A percentile compares a stretch with the other conserved stretches of the same genome.
These are phyloP conservation scores for Pyricularia grisea DNA, from an alignment of 2,329 filamentous ascomycete species.

Conservation along the genomic window DNA sequence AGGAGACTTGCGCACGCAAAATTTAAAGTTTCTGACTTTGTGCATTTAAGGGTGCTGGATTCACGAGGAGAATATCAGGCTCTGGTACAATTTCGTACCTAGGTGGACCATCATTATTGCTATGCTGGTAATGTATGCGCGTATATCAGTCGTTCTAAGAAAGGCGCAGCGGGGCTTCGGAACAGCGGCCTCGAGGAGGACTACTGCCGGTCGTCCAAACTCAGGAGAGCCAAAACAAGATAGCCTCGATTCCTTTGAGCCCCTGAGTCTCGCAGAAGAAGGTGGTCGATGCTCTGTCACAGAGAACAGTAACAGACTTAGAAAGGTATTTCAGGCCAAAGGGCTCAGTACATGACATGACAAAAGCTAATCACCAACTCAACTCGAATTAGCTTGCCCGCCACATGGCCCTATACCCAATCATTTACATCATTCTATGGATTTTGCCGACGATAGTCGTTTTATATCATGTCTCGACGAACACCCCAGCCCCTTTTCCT, in stretches of 20 bases:
- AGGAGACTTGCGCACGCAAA: no score
- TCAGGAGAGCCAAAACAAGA: background rate
- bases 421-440: constrained; percentile 31
- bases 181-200: background rate
- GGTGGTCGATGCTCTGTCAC: background rate
- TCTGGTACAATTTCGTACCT: constrained; percentile 30
- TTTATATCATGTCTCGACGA: constrained; percentile 26
- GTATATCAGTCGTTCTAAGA: constrained; percentile 28
- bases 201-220: background rate
- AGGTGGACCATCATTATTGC: constrained; percentile 29
- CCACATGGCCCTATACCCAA: constrained; percentile 30
- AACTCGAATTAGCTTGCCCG: constrained; percentile 22
- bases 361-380: background rate
- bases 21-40: background rate
- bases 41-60: constrained; percentile 27
- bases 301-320: background rate
- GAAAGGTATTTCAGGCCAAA: background rate
- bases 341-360: background rate
- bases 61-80: constrained; percentile 23
- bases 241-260: background rate
- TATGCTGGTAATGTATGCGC: constrained; percentile 26
- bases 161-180: constrained; percentile 24
- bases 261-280: background rate
- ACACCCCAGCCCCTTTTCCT: constrained; percentile 23
- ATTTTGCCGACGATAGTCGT: constrained; percentile 27